Evolutionary conservation across 2,329 filamentous ascomycete genomes (phyloP), one percentile per base, ranked within the genome.

Genomic region (Grosmannia clavigera): DNA sequence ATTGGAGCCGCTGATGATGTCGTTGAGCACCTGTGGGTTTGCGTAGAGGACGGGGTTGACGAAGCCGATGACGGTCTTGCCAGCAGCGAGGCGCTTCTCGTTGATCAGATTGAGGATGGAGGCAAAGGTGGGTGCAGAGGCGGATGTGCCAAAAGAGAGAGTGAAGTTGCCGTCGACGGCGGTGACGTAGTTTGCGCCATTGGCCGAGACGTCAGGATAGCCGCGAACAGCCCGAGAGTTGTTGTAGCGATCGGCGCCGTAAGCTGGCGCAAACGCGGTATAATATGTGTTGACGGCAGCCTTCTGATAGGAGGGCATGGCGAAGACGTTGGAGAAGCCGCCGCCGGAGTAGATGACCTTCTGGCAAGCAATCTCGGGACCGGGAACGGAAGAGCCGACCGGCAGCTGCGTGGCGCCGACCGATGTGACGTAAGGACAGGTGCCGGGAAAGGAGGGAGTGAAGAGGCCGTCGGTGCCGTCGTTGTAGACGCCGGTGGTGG

Each of bases 91-190:
- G 48, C 81, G 73, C 0, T 79, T 80, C 65, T 86, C 83, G 65
- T 88, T 87, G 61, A 87, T 72, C 3, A 87, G 76, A 2, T 80
- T 74, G 52, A 88, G 72, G 59, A 87, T 74, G 11, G 76, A 79
- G 0, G 81, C 79, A 19, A 82, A 81, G 0, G 80, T 72, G 0
- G 86, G 86, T 0, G 80, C 71, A 0, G 84, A 65, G 40, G 62
- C 62, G 65, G 75, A 79, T 0, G 81, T 83, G 16, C 80, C 81
- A 57, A 72, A 79, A 0, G 76, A 72, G 33, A 76, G 69, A 0
- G 66, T 64, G 59, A 76, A 76, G 5, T 67, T 65, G 25, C 76
- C 76, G 55, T 77, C 68, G 38, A 76, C 67, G 1, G 75, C 74
- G 7, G 78, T 68, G 54, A 74, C 70, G 61, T 73, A 76, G 38